A percentile compares a stretch with the other conserved stretches of the same genome.
phyloP scores from a whole-genome alignment of 768 basidiomycete species.

The Podaxis sp. region DNA sequence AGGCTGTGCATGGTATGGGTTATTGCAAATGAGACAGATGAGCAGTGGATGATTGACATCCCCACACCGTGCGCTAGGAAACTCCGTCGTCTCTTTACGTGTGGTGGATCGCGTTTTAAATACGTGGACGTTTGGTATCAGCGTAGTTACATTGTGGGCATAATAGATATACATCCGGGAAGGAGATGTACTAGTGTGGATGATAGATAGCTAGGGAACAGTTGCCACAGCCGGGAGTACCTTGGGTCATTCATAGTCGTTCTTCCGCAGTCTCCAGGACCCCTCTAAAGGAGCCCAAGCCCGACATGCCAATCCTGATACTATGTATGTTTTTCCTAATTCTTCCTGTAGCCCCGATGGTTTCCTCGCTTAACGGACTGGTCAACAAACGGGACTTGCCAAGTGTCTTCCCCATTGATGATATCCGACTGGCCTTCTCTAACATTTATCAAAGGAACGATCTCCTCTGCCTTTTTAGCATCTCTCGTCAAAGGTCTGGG shows the following conservation, averaged over 20 bases:
- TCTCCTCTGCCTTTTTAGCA: slow-evolving; percentile 24
- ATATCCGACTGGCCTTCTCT: slow-evolving; percentile 34
- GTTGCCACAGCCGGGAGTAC: too few relatives aligned
- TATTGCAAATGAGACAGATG: too few relatives aligned
- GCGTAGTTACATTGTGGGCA: too few relatives aligned
- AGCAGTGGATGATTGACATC: too few relatives aligned
- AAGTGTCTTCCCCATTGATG: slow-evolving; percentile 41
- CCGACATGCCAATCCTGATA: slow-evolving; percentile 24
- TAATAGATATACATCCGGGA: slow-evolving; percentile 5
- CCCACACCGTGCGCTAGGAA: too few relatives aligned
- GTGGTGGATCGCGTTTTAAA: too few relatives aligned
- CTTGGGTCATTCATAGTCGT: slow-evolving; percentile 24
- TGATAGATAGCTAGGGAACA: too few relatives aligned
- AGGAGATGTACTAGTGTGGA: slow-evolving; percentile 58
- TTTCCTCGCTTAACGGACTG: slow-evolving; percentile 25
- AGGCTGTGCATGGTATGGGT: neutral
- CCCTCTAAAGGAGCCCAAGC: slow-evolving; percentile 12
- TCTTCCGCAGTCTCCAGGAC: slow-evolving; percentile 36
- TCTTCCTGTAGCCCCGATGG: neutral
- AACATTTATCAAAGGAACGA: slow-evolving; percentile 24
- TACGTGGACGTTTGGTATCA: too few relatives aligned
- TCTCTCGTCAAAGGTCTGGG: slow-evolving; percentile 13
- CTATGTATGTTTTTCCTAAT: slow-evolving; percentile 21
- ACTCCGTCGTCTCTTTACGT: too few relatives aligned
- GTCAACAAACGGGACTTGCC: slow-evolving; percentile 64